Conservation (phyloP, 352 stramenopile genomes). For the Discostella stelligera region DNA sequence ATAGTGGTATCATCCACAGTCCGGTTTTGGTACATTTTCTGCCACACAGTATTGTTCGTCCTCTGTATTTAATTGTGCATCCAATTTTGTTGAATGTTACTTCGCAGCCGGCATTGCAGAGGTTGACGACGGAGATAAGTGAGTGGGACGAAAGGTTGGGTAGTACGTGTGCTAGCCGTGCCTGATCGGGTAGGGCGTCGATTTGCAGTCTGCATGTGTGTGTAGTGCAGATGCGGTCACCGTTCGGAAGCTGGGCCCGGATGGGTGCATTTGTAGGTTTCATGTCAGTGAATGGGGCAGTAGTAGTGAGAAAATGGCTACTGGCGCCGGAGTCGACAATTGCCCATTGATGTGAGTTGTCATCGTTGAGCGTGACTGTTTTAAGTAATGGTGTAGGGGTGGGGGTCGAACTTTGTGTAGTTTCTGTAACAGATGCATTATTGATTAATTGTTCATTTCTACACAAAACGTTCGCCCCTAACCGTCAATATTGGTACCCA, state of each 20-base stretch:
- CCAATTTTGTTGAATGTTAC: constrained; percentile 19
- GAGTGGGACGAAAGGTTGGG: constrained; percentile 12
- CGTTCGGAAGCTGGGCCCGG: constrained; percentile 11
- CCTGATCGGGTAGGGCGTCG: not conserved
- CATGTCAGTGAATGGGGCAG: constrained; percentile 10
- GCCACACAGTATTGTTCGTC: constrained; percentile 4
- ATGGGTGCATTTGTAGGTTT: constrained; percentile 11
- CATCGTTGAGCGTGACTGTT: not conserved
- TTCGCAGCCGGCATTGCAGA: constrained; percentile 30
- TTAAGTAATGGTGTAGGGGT: not conserved
- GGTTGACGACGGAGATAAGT: constrained; percentile 30
- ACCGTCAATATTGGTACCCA: constrained; percentile 8
- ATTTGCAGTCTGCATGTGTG: constrained; percentile 28
- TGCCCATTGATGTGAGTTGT: not conserved
- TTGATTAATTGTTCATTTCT: not conserved
- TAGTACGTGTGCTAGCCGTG: constrained; percentile 23
- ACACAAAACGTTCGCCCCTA: constrained; percentile 1
- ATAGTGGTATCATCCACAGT: constrained; percentile 15
- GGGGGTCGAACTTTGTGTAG: constrained; percentile 2
- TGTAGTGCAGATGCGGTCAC: constrained; percentile 10
- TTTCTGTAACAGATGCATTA: not conserved
- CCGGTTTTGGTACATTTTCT: constrained; percentile 9
- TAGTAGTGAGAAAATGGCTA: constrained; percentile 17
- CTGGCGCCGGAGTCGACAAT: constrained; percentile 18
- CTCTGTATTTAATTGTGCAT: constrained; percentile 7